Evolutionary conservation across 345 rosid genomes (phyloP), one percentile per base, ranked within the genome.

Genomic region (Angophora floribunda): DNA sequence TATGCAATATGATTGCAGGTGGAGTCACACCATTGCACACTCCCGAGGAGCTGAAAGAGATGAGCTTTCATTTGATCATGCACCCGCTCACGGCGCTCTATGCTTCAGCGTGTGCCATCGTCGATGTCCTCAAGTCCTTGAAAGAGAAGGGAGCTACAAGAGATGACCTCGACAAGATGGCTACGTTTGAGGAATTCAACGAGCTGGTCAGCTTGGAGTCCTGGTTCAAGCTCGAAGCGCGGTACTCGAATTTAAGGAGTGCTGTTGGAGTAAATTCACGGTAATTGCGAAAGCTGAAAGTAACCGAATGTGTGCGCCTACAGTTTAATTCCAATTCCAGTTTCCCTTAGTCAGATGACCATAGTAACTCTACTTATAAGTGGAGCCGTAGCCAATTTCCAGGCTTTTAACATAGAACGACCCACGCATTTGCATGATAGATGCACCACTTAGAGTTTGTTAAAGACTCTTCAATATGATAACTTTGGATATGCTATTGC

Each of bases 1-100:
- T 92, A n/a, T 93, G 94, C 52, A 93, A 94, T 87, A 91, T 92
- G 95, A 85, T 92, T 55, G 95, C 93, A 94, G 94, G 95, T 36
- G 95, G 96, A 32, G 87, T 88, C 7, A 94, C 95, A 7, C 95
- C 95, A 5, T 88, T 94, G 90, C 95, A 90, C 88, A 80, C 91
- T 1, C 94, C 94, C 26, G 89, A 93, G 86, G 94, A 94, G 92
- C 92, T 93, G 84, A 92, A 91, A 87, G 93, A 88, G 19, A 92
- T 93, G 94, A 93, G 95, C 6, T 94, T 93, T 85, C 92, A 93
- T 89, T 53, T 92, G 91, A 88, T 88, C 19, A 89, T 89, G 57
- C 92, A 91, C 53, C 88, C 91, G 59, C 90, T 88, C 41, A 92
- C 92, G 6, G 88, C 93, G 4, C 92, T 93, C 47, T 93, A 93